Evolutionary conservation across 805 yeast genomes (phyloP).

Genomic region (Spathaspora girioi): DNA sequence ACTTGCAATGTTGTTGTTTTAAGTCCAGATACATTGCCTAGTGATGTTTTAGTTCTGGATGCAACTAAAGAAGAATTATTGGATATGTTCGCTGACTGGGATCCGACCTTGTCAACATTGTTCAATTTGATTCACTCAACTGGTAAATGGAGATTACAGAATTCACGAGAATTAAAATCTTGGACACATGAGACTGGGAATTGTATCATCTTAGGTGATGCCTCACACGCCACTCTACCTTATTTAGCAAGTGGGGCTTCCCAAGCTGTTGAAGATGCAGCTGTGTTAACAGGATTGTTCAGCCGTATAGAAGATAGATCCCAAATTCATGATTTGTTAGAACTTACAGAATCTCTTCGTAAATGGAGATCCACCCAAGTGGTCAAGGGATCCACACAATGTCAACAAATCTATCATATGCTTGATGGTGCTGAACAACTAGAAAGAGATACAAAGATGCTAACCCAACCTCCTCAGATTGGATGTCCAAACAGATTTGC

Average conservation of each 20-base stretch:
- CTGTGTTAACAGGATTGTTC: constrained; percentile 20
- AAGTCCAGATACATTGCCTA: constrained; percentile 25
- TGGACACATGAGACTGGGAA: constrained; percentile 26
- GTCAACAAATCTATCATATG: constrained; percentile 19
- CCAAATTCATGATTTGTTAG: constrained; percentile 16
- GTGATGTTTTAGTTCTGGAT: constrained; percentile 13
- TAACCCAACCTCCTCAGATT: constrained; percentile 13
- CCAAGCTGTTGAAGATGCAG: constrained; percentile 32
- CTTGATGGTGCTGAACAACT: constrained; percentile 23
- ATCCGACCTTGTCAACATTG: constrained; percentile 18
- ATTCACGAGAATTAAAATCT: constrained; percentile 17
- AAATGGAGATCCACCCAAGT: constrained; percentile 21
- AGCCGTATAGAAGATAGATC: constrained; percentile 11
- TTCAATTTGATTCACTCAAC: constrained; percentile 16
- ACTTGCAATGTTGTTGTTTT: constrained; percentile 24
- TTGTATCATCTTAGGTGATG: constrained; percentile 29
- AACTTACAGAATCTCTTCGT: constrained; percentile 15
- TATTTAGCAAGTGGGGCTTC: constrained; percentile 31
- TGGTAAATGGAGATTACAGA: constrained; percentile 25
- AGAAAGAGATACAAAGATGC: constrained; percentile 16
- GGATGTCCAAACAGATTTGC: constrained; percentile 23
- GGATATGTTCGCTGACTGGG: constrained; percentile 22
- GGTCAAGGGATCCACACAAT: constrained; percentile 19
- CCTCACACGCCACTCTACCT: constrained; percentile 34
- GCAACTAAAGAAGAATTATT: constrained; percentile 20